These are phyloP conservation scores for Aegle marmelos DNA, from an alignment of 345 rosid species.

Conservation along the genomic window DNA sequence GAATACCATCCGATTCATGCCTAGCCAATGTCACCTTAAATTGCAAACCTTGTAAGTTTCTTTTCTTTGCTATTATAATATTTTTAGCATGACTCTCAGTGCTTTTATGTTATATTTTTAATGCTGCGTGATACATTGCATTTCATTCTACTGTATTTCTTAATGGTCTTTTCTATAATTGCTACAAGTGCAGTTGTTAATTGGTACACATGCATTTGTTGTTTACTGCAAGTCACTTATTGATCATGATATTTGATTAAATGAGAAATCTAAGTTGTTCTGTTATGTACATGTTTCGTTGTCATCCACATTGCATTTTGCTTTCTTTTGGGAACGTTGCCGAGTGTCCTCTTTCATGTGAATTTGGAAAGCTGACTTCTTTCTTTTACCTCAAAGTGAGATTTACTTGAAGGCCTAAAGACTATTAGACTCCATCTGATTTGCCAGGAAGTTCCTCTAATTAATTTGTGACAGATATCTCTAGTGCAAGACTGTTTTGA, in stretches of 20 bases:
- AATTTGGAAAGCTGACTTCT: background rate
- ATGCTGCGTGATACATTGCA: background rate
- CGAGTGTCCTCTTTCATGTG: background rate
- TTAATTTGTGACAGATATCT: background rate
- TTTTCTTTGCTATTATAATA: background rate
- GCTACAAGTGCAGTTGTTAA: background rate
- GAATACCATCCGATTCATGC: background rate
- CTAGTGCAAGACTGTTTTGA: background rate
- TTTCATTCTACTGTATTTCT: background rate
- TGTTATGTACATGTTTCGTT: too few relatives aligned
- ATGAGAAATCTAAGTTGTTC: background rate
- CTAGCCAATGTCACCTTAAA: slow-evolving; percentile 21
- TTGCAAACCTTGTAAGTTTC: slow-evolving; percentile 37
- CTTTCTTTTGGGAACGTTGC: background rate
- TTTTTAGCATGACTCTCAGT: background rate
- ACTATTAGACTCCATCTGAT: background rate
- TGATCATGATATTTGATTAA: background rate
- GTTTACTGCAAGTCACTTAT: background rate
- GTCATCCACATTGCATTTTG: background rate
- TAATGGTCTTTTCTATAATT: background rate
- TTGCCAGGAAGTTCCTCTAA: background rate
- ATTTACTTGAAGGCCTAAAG: background rate
- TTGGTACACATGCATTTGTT: background rate
- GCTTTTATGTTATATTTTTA: background rate
- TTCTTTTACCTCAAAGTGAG: background rate